A percentile compares a stretch with the other conserved stretches of the same genome.
phyloP scores from a whole-genome alignment of 1,139 yeast genomes.

The Saccharomycopsis hybrid region DNA sequence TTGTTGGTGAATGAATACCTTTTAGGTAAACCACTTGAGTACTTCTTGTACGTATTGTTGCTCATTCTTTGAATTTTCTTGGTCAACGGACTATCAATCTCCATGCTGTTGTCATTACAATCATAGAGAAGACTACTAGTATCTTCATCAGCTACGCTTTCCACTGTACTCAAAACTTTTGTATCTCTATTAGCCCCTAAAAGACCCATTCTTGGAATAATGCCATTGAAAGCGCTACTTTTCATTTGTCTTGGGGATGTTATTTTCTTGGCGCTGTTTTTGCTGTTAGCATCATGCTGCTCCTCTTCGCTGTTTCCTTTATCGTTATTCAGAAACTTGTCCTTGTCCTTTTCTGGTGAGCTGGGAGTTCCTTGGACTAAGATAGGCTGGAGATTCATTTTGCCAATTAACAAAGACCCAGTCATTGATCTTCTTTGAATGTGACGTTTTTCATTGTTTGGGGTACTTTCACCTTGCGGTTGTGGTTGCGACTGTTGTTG shows the following conservation, averaged over 20 bases:
- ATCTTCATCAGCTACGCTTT: slow-evolving; percentile 19
- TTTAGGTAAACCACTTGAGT: neutral
- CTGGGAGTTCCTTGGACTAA: slow-evolving; percentile 17
- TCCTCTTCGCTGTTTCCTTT: neutral
- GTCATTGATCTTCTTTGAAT: slow-evolving; percentile 18
- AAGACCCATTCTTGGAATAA: slow-evolving; percentile 10
- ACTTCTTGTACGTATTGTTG: neutral
- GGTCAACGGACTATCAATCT: slow-evolving; percentile 12
- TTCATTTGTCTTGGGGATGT: slow-evolving; percentile 4
- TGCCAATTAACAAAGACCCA: slow-evolving; percentile 20
- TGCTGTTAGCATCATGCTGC: neutral
- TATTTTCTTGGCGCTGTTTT: neutral
- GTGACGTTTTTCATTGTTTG: slow-evolving; percentile 6
- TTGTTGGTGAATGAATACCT: neutral
- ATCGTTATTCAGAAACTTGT: neutral
- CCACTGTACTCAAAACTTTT: slow-evolving; percentile 19
- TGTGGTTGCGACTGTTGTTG: neutral
- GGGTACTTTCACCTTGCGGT: neutral
- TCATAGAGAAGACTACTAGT: neutral
- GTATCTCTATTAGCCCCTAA: slow-evolving; percentile 9
- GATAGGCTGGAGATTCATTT: slow-evolving; percentile 21
- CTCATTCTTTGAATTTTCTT: slow-evolving; percentile 3
- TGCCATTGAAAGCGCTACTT: slow-evolving; percentile 3
- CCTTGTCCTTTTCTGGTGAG: slow-evolving; percentile 9
- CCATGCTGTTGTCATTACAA: neutral